Evolutionary conservation across 768 basidiomycete species (phyloP), one percentile per base, ranked within the genome.

Genomic region (Rhodotorula paludigena): DNA sequence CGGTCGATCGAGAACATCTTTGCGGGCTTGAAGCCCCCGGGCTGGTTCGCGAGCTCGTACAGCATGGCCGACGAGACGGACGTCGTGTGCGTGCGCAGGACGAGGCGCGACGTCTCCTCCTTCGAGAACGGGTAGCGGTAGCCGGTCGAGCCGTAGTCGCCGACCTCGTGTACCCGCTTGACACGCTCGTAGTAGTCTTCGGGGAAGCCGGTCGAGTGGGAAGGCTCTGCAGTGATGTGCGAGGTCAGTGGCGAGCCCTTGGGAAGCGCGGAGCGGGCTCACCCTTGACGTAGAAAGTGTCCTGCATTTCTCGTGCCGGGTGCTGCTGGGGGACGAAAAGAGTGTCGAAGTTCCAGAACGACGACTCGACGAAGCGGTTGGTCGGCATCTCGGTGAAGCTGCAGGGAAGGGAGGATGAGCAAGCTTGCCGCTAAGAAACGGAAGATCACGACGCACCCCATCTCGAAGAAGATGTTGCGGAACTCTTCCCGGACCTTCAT

Each of bases 371-470:
- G 78, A 91, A 99, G 61, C 87, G 86, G 57, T 86, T 86, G 15
- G 96, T 98, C 21, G 93, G 92, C 96, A 99, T 99, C 80, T 99
- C 96, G 55, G 92, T 87, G 80, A 98, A 99, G 16, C 94, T 98
- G 60, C 14, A n/a, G n/a, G n/a, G n/a, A n/a, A n/a, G 32, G 1
- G 14, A 25, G 35, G 16, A 28, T 35, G 45, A 54, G 52, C 3
- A 38, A 48, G 23, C 38, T 20, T 8, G 10, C 38, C 32, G 23
- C 20, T 16, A 45, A 38, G 9, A 33, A 62, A 35, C 58, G 51
- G 45, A n/a, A 41, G 5, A 23, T n/a, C 38, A 1, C 0, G 11
- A 78, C 85, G 59, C 69, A 97, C 94, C 96, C 96, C 93, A 98
- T 98, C 78, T 99, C 96, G 74, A 99, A 83, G 83, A 99, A 99